Base-by-base conservation (phyloP, 305 asterid genomes). In the Coffea humblotiana region DNA sequence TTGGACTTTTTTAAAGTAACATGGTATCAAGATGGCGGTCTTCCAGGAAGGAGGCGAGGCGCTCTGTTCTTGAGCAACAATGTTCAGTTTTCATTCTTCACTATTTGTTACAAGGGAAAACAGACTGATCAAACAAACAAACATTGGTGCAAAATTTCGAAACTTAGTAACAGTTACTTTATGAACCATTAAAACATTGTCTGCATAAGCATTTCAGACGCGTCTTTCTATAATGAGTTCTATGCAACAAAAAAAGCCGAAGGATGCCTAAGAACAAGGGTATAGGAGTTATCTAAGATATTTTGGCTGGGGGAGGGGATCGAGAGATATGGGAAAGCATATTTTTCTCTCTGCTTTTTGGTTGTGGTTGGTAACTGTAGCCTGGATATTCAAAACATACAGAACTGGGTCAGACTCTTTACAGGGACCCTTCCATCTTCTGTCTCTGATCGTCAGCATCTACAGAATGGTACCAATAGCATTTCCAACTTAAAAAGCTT, bases 151-250 rank as follows among this genome's bases (percentile, higher is more conserved):
- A 64, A 32, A 32, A 25, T 64, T 27, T 25, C 18, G 10, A 11
- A 71, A 54, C 25, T 61, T 63, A 4, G 32, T 18, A 21, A 68
- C 40, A 40, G 40, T 68, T 37, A 68, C 68, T 37, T 54, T 78
- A 69, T 78, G 75, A 35, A 67, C 25, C 75, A 51, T 40, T 40
- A 2, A 32, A 40, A 3, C 43, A 40, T n/a, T 40, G 19, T 77
- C 27, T 48, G 67, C 35, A 76, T 47, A 47, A 35, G 63, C 72
- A 76, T 76, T 75, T 61, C 37, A 75, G n/a, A 43, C 18, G 32
- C n/a, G 79, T 63, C 21, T 54, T 49, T 13, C 75, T 67, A 67
- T 35, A 64, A 65, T 18, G 65, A 27, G 45, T 12, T 66, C 35
- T 77, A 52, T 77, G 54, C 56, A 77, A 51, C 67, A 25, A 29